Base-by-base conservation (phyloP, 352 stramenopile species). In the Phytopythium ostracodes region DNA sequence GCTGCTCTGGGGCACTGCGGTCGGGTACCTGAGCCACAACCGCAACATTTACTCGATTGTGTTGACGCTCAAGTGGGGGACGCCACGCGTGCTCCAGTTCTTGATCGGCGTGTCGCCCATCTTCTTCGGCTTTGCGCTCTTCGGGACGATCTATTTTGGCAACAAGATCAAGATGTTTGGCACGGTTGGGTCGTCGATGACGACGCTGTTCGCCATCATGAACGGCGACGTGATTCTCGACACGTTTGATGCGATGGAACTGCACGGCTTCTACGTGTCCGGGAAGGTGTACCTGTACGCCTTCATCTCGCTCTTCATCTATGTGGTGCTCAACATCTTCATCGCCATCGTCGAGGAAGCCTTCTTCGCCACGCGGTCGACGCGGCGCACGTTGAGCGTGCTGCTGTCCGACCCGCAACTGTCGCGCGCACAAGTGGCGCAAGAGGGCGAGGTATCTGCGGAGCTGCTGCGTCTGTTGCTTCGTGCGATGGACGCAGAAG, bases 261-360 rank as follows among this genome's bases (percentile, higher is more conserved):
- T 80, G 22, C 78, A 92, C 62, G 66, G 79, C 51, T 96, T 89
- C 56, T 56, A 46, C 14, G 33, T 89, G 20, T 79, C 88, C 1
- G 87, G 85, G 54, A 88, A 89, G 51, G 63, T 92, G 56, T 97
- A 93, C 56, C 46, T 96, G 50, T 96, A 94, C 67, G 80, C 82
- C 42, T 97, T 97, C 70, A 92, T 97, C 44, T 75, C 81, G 60
- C 69, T 97, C n/a, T 97, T 97, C 68, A 96, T 97, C 68, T 97
- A 97, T 68, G 85, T 96, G 52, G 90, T 97, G 56, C 76, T 97
- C 53, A 97, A 97, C 63, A 88, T 97, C 59, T 96, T 96, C 62
- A 94, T 97, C 33, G 88, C 88, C 17, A 94, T 97, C 56, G 84
- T 97, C 46, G 90, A 97, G 52, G 88, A 97, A 52, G 84, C 89